These are phyloP conservation scores for Pseudocercospora cruenta DNA, from an alignment of 2,329 filamentous ascomycete species.

Conservation along the genomic window DNA sequence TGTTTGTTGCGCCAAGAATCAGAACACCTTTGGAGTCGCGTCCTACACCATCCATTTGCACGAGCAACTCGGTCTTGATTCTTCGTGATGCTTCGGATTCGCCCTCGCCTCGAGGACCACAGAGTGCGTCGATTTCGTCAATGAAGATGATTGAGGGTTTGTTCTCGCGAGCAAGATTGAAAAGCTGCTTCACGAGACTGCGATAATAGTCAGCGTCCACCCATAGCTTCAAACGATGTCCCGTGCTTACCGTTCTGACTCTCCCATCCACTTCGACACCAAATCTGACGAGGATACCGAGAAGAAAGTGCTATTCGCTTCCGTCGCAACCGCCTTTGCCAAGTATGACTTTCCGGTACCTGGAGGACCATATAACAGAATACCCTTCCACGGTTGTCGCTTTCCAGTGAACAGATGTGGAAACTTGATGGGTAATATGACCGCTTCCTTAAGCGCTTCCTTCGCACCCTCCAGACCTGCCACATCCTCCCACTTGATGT, in stretches of 20 bases:
- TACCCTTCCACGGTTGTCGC: conserved; percentile 97
- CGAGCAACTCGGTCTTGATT: conserved; percentile 97
- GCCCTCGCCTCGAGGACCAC: conserved; percentile 88
- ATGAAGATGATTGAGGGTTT: conserved; percentile 99
- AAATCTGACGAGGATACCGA: conserved; percentile 96
- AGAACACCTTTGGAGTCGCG: conserved; percentile 92
- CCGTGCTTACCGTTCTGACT: conserved; percentile 82
- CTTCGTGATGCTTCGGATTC: conserved; percentile 96
- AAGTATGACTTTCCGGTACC: conserved; percentile 98
- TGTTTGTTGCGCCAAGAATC: conserved; percentile 95
- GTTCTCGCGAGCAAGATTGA: conserved; percentile 97
- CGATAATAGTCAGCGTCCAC: conserved; percentile 23
- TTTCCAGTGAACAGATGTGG: conserved; percentile 95
- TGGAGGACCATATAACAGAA: conserved; percentile 91
- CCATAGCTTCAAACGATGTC: not conserved
- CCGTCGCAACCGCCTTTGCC: conserved; percentile 95
- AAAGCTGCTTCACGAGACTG: conserved; percentile 92
- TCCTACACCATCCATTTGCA: conserved; percentile 99
- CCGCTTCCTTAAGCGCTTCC: conserved; percentile 95
- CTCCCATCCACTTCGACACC: conserved; percentile 99
- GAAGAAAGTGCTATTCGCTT: conserved; percentile 99
- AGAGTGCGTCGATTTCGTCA: conserved; percentile 95
- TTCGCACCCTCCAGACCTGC: conserved; percentile 92
- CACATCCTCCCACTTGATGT: conserved; percentile 97
- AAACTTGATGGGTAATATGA: conserved; percentile 97